These are phyloP conservation scores for Meripilus lineatus DNA, from an alignment of 1,284 basidiomycete genomes.

Conservation along the genomic window DNA sequence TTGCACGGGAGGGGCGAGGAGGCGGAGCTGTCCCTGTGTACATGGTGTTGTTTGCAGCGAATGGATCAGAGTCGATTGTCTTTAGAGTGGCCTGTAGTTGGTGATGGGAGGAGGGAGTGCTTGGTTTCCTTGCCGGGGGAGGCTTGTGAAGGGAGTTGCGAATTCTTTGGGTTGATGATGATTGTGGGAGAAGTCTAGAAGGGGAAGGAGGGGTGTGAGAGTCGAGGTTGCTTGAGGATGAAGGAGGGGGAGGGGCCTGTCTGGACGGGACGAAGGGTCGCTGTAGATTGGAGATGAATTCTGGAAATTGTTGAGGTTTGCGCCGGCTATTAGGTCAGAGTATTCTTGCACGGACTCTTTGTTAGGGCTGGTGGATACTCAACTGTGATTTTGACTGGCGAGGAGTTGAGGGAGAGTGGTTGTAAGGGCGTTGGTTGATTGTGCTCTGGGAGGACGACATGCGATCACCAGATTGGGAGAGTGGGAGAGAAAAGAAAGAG, in stretches of 20 bases:
- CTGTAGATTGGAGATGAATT: constrained; percentile 43
- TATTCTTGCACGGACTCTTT: constrained; percentile 61
- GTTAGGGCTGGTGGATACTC: constrained; percentile 71
- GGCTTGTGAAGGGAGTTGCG: constrained; percentile 59
- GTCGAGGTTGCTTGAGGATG: constrained; percentile 28
- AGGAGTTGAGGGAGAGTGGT: constrained; percentile 25
- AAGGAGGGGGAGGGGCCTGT: constrained; percentile 49
- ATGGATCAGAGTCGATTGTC: constrained; percentile 52
- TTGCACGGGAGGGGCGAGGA: constrained; percentile 73
- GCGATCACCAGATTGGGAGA: neutral
- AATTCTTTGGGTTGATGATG: constrained; percentile 17
- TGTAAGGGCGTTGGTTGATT: constrained; percentile 32
- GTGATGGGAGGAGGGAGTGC: constrained; percentile 30
- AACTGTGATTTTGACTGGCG: constrained; percentile 66
- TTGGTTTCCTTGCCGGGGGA: constrained; percentile 47
- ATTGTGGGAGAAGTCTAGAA: constrained; percentile 1
- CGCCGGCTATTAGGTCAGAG: constrained; percentile 60
- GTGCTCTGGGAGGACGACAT: constrained; percentile 29
- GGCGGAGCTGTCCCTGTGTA: constrained; percentile 49
- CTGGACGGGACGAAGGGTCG: constrained; percentile 43
- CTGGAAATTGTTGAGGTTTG: constrained; percentile 52
- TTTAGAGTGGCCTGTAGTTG: constrained; percentile 14
- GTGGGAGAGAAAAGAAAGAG: neutral
- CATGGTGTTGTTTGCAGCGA: constrained; percentile 38
- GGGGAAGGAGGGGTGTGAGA: constrained; percentile 22